phyloP scores from a whole-genome alignment of 2,329 filamentous ascomycete species.

The Chaetomiaceae sp. region DNA sequence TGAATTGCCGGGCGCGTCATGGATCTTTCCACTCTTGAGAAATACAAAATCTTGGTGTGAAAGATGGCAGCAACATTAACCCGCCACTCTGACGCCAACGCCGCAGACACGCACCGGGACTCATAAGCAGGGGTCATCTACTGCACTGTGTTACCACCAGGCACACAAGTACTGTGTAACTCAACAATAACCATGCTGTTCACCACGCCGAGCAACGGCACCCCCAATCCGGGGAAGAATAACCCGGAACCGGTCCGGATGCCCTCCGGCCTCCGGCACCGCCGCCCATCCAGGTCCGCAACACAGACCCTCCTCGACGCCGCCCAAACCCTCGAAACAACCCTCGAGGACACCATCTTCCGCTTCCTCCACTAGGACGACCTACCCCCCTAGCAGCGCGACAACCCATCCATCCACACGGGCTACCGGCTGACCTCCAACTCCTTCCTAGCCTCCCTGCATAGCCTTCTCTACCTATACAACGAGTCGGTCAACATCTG shows the following conservation, averaged over 20 bases:
- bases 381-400: constrained; percentile 54
- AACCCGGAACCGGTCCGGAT: neutral
- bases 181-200: too few species aligned
- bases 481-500: constrained; percentile 62
- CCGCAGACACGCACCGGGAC: neutral
- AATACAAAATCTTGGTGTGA: too few species aligned
- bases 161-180: too few species aligned
- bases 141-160: too few species aligned
- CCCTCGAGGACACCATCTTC: too few species aligned
- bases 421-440: constrained; percentile 50
- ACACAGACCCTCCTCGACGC: constrained; percentile 21
- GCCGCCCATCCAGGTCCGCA: constrained; percentile 9
- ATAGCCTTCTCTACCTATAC: constrained; percentile 50
- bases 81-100: too few species aligned
- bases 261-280: neutral
- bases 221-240: neutral
- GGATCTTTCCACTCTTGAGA: too few species aligned
- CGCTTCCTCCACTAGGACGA: constrained; percentile 54
- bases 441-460: constrained; percentile 43
- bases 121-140: too few species aligned
- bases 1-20: too few species aligned
- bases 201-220: constrained; percentile 2
- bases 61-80: too few species aligned
- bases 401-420: constrained; percentile 51
- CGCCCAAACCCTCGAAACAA: constrained; percentile 32